phyloP scores from a whole-genome alignment of 208 protist genomes.

The Trypanosoma boissoni region DNA sequence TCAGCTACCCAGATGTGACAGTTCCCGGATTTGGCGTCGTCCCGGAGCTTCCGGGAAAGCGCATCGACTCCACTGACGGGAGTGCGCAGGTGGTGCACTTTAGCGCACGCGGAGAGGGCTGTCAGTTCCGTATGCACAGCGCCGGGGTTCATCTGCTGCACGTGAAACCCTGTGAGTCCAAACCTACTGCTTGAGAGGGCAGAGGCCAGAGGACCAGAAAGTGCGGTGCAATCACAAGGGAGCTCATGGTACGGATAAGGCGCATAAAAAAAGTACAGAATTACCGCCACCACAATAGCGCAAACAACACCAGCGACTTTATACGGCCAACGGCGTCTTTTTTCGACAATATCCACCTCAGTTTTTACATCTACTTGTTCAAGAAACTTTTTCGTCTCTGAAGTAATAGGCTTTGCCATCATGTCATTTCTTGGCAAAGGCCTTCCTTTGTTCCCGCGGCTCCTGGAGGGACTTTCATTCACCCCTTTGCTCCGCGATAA shows the following conservation, averaged over 20 bases:
- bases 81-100: slow-evolving; percentile 15
- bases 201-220: slow-evolving; percentile 1
- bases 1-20: slow-evolving; percentile 63
- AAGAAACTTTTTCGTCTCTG: not conserved
- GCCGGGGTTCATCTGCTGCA: not conserved
- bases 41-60: slow-evolving; percentile 3
- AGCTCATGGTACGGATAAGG: not conserved
- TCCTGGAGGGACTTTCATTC: no score
- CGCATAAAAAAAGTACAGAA: not conserved
- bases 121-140: slow-evolving; percentile 4
- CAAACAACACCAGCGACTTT: slow-evolving; percentile 3
- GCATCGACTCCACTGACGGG: slow-evolving; percentile 19
- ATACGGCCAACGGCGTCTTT: not conserved
- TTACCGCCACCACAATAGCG: slow-evolving; percentile 4
- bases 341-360: not conserved
- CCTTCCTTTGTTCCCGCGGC: no score
- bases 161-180: slow-evolving; percentile 21
- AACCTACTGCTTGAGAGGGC: slow-evolving; percentile 11
- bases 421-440: no score
- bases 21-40: slow-evolving; percentile 3
- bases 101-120: slow-evolving; percentile 9
- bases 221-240: slow-evolving; percentile 15
- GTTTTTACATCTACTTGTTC: not conserved
- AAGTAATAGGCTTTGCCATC: no score
- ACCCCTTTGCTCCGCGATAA: no score